phyloP scores from a whole-genome alignment of 805 yeast species.

The Helenozyma rhizophorensis region DNA sequence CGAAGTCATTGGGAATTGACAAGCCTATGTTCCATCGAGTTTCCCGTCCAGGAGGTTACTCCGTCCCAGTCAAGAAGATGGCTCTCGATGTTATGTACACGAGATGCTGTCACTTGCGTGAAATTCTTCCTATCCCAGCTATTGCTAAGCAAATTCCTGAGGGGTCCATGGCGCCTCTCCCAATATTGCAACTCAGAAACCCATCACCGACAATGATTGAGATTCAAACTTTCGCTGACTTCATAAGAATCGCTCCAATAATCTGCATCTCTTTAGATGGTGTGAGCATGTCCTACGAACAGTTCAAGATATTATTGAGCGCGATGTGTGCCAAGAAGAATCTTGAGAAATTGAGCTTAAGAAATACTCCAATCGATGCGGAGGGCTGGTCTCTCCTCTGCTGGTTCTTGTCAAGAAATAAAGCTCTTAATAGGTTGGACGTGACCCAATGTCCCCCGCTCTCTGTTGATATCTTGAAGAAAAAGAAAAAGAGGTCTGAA shows the following conservation, averaged over 20 bases:
- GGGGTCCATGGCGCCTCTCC: conserved; percentile 72
- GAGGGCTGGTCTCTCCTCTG: conserved; percentile 79
- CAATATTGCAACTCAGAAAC: conserved; percentile 67
- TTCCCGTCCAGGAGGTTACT: conserved; percentile 15
- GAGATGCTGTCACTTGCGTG: conserved; percentile 88
- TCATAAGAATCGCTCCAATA: conserved; percentile 79
- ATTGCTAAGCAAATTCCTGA: conserved; percentile 77
- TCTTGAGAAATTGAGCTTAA: conserved; percentile 66
- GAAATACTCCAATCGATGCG: conserved; percentile 69
- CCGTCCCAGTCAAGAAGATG: conserved; percentile 38
- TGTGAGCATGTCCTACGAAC: conserved; percentile 65
- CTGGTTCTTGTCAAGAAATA: conserved; percentile 65
- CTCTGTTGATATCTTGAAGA: conserved; percentile 40
- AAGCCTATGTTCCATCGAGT: conserved; percentile 8
- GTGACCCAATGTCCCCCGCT: conserved; percentile 63
- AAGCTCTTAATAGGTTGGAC: conserved; percentile 55
- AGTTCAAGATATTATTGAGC: conserved; percentile 68
- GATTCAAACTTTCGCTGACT: conserved; percentile 83
- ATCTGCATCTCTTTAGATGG: conserved; percentile 76
- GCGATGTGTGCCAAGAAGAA: conserved; percentile 64
- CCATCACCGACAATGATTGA: conserved; percentile 91
- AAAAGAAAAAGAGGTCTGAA: conserved; percentile 17
- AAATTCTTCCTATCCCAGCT: conserved; percentile 88
- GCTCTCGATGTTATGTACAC: conserved; percentile 76
- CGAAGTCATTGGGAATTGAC: conserved; percentile 11